Evolutionary conservation across 2,329 filamentous ascomycete genomes (phyloP).

Genomic region (Beauveria varroae): DNA sequence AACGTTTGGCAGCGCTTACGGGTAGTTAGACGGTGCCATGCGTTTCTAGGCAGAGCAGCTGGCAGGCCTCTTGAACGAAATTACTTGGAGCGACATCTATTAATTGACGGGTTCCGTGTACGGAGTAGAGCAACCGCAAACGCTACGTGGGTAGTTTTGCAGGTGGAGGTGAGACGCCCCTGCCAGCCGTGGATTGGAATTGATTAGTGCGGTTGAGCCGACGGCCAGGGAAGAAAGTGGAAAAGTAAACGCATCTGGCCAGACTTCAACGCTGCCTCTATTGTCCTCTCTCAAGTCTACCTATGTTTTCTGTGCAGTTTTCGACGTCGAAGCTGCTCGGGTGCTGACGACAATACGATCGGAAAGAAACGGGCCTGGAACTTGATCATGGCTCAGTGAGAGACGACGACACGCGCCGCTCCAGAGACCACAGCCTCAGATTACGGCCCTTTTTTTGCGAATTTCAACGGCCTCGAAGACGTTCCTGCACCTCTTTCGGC

Average conservation of each 20-base stretch:
- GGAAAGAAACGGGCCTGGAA: not conserved
- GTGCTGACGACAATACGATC: not conserved
- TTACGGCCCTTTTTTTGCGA: no score
- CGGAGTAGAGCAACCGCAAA: not conserved
- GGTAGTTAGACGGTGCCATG: no score
- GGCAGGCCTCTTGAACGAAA: no score
- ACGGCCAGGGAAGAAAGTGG: not conserved
- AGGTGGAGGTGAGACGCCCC: slow-evolving; percentile 4
- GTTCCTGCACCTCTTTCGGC: slow-evolving; percentile 5
- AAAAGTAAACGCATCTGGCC: not conserved
- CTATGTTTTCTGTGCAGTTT: not conserved
- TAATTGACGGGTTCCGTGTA: not conserved
- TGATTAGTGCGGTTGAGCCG: not conserved
- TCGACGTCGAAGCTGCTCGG: not conserved
- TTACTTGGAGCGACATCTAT: no score
- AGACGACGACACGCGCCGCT: not conserved
- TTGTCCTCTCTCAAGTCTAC: not conserved
- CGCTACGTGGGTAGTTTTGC: not conserved
- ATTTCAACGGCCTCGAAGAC: not conserved
- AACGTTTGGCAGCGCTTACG: not conserved
- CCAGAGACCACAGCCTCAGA: not conserved
- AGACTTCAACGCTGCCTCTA: not conserved
- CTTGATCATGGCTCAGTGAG: not conserved
- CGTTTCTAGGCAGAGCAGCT: not conserved
- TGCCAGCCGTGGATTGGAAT: not conserved